Base-by-base conservation (phyloP, 768 basidiomycete genomes). In the Auricularia sp. region DNA sequence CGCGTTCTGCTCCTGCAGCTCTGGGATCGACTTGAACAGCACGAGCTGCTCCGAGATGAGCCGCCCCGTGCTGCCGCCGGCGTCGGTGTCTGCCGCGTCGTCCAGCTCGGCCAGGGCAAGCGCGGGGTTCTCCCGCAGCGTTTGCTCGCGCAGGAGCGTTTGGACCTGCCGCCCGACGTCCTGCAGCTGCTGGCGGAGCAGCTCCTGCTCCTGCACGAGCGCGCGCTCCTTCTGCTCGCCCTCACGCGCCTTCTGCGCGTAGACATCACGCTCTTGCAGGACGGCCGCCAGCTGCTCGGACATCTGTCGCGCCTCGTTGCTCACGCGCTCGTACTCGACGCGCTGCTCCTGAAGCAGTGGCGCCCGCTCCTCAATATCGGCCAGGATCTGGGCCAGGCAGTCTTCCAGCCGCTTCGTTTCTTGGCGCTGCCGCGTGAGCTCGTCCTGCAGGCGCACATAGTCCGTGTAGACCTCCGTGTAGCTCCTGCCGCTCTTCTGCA, bases 381-480 rank as follows among this genome's bases (percentile, higher is more conserved):
- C 85, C 3, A 96, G 80, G 23, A 98, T 87, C 51, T 86, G 82
- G 14, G 86, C 79, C 61, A 98, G 78, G 0, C 91, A 87, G 35
- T 87, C 83, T 61, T 91, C 89, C 83, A 98, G 87, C 59, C 91
- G 84, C 67, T 87, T 86, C 65, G 88, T 90, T 76, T 98, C 95
- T 3, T 85, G 80, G 62, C 83, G 86, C 74, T 93, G 91, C 73
- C 80, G 82, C 21, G 84, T 82, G 64, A 86, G 86, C 36, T 93
- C 90, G 33, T 91, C 90, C 72, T 97, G 88, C 47, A 95, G 81
- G 63, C 84, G 83, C 42, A 96, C 86, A 68, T 92, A 92, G 71
- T 97, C 93, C 16, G 90, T 83, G 72, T 97, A 98, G 23, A 98
- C 87, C 71, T 97, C 91, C 0, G 96, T 96, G 76, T 96, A 96